A percentile compares a stretch with the other conserved stretches of the same genome.
phyloP scores from a whole-genome alignment of 1,284 basidiomycete genomes.

The Apiotrichum gamsii region DNA sequence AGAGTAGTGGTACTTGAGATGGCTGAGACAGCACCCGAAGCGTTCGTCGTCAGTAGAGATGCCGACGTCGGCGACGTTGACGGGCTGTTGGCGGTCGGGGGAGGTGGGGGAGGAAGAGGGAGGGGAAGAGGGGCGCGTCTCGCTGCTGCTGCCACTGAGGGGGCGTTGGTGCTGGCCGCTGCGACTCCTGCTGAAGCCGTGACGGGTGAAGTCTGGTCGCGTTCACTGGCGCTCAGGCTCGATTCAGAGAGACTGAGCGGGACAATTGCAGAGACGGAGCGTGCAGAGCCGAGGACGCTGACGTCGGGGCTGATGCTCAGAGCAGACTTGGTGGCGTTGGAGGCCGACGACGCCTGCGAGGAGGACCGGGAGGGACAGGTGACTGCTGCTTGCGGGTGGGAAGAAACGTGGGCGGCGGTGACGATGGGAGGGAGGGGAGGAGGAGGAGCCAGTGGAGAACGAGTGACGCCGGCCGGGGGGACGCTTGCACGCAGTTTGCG shows the following conservation, averaged over 20 bases:
- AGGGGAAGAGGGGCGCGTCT: background rate
- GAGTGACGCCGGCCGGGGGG: no score
- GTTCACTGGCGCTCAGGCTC: no score
- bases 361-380: background rate
- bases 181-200: no score
- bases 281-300: background rate
- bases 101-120: background rate
- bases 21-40: no score
- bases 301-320: background rate
- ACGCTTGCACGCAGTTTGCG: background rate
- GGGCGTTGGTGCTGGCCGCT: no score
- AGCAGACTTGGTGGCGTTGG: background rate
- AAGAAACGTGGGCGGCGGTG: background rate
- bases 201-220: no score
- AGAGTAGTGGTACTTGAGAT: no score
- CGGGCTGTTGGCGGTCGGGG: background rate
- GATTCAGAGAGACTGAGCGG: no score
- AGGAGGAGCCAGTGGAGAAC: no score
- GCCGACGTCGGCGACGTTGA: no score
- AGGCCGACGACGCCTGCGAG: background rate
- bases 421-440: no score
- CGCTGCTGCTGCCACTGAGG: background rate
- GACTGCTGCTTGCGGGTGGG: background rate
- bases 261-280: slow-evolving; percentile 4
- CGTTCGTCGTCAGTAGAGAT: no score